Evolutionary conservation across 495 filamentous ascomycete species (phyloP), one percentile per base, ranked within the genome.

Genomic region (Coniosporium apollinis): DNA sequence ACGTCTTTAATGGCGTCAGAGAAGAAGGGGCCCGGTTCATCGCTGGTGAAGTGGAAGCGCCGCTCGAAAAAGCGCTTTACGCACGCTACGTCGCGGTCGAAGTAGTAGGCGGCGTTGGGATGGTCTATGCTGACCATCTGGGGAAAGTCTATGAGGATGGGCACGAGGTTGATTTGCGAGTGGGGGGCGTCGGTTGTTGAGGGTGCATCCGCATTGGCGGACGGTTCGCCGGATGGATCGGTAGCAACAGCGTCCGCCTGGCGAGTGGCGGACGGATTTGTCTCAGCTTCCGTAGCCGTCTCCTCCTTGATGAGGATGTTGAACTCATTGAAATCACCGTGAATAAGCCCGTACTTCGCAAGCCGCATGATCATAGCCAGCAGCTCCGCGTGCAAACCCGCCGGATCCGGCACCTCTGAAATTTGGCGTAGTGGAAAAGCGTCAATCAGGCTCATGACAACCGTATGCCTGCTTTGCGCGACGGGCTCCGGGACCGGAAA

Each of bases 281-380:
- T 30, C 1, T 40, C 32, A 5, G 14, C 22, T 25, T 39, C 36
- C 5, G n/a, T 10, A 15, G 24, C 33, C 30, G n/a, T 26, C 29
- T 34, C 33, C 24, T 92, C 85, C 44, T 84, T 75, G 55, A 96
- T 75, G 14, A 99, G 65, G 39, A 99, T 82, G 50, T 99, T 99
- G 65, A 99, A 99, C 60, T 96, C 91, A 61, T 99, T 99, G 62
- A 93, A 96, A 54, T 99, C 89, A 44, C 89, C 91, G 54, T 99
- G 89, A 36, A 99, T 96, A 37, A 99, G 60, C 5, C 89, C 91
- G 47, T 79, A 75, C 19, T 69, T 65, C n/a, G 89, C 89, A 17
- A 99, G 67, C 33, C 72, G 64, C 28, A 99, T 52, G 40, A 94
- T 82, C 41, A 94, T 71, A 35, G 74, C 69, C 54, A 99, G 91